Evolutionary conservation across 2,329 filamentous ascomycete species (phyloP).

Genomic region (Pseudopyricularia javanii): DNA sequence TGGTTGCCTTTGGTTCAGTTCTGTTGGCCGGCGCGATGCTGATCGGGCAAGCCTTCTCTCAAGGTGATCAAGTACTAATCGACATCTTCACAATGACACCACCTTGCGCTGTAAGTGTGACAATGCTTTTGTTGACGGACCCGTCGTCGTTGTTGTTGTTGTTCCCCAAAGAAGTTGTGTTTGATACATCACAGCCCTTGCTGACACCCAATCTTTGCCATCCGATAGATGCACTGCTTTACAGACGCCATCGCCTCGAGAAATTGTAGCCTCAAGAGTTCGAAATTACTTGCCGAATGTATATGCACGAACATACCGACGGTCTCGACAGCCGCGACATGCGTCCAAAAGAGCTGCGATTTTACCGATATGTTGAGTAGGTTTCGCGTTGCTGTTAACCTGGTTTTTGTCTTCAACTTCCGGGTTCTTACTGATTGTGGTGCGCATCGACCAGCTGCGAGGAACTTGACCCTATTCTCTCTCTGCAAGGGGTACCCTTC

Average conservation of each 20-base stretch:
- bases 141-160: background rate
- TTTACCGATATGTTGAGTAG: background rate
- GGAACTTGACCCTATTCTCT: background rate
- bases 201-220: background rate
- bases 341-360: conserved; percentile 1
- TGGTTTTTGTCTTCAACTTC: background rate
- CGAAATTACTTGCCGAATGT: background rate
- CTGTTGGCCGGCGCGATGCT: background rate
- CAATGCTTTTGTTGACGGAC: background rate
- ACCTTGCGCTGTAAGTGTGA: background rate
- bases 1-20: background rate
- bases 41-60: background rate
- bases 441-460: background rate
- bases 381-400: background rate
- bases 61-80: background rate
- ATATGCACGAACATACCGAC: background rate
- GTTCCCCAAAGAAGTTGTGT: background rate
- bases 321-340: background rate
- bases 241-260: background rate
- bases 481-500: background rate
- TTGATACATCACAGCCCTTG: background rate
- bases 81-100: background rate
- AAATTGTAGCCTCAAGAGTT: background rate
- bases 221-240: background rate
- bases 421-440: background rate